Base-by-base conservation (phyloP, 345 rosid species). In the Lepidium sativum region DNA sequence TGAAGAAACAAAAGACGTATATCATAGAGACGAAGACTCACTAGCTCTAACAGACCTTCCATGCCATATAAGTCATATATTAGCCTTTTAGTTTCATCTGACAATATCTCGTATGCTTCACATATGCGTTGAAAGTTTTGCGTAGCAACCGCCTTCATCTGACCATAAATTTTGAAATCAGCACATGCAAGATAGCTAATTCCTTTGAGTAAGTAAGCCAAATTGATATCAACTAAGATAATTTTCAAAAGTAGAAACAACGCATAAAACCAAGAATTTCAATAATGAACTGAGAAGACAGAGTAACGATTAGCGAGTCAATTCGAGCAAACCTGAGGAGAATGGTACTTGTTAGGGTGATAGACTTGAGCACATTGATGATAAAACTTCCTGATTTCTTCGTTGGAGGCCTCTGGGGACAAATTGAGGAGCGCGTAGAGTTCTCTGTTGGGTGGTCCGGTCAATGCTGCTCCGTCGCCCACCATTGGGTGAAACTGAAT, bases 361-460 rank as follows among this genome's bases (percentile, higher is more conserved):
- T 95, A 95, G 25, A 95, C 83, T 81, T 91, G 99, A 38, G 99
- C 99, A 91, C 89, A 91, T 52, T 88, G 95, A 16, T 94, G 97
- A 74, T 91, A 88, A 65, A 98, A 84, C 60, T 77, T 84, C 27
- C 84, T 75, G 76, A 95, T 88, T 78, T 95, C 98, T 75, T 95
- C 98, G 43, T 84, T 82, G 75, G 98, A 79, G 21, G 99, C 96
- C 1, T 84, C 94, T 20, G 99, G 99, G 1, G 99, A 85, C 8
- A 95, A 77, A 73, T 95, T 88, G 17, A 95, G 78, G 14, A 87
- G 80, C 1, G 96, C 98, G 75, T 95, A 95, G 20, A 95, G 87
- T 45, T 88, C 90, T 75, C 84, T 78, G 47, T 80, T 79, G 1
- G 82, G 92, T 6, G 84, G 79, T 12, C 81, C 86, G 0, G 50